Base-by-base conservation (phyloP, 2,329 filamentous ascomycete species). In the Beauveria brongniartii region DNA sequence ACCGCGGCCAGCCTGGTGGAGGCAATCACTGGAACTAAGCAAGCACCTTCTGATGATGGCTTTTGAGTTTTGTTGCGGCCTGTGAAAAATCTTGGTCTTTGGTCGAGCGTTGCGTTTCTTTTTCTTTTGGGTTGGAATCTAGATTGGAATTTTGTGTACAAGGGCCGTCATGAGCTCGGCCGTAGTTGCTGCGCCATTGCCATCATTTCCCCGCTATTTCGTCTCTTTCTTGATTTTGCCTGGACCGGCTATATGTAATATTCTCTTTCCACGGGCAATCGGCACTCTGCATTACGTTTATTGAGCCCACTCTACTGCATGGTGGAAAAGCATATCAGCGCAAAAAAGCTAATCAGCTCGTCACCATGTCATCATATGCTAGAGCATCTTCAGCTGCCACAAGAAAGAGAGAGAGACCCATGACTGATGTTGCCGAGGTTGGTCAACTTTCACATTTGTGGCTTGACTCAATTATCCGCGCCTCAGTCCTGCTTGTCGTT, bases 111-210 rank as follows among this genome's bases (percentile, higher is more conserved):
- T 48, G 30, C 22, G 16, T 50, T 60, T 40, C 26, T 16, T 14
- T 14, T 55, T 30, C 26, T 18, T 26, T 48, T 55, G 51, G 46
- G 18, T 26, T 41, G 58, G 48, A 46, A 61, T 61, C 30, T 55
- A 47, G 43, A 55, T 54, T 48, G 22, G 14, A 22, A 28, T 55
- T 55, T 54, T 48, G 40, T 34, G 30, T 60, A 48, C 24, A 8
- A 4, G 40, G 58, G 28, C 24, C 55, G 43, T 61, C 43, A 61
- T 61, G 58, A 61, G 58, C 51, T 54, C 43, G 58, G 50, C 30
- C 24, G 8, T 54, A 34, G 34, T 41, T 53, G 22, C 26, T 61
- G 26, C 50, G 41, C 53, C 20, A 26, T 51, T 54, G 46, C 40
- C 22, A 46, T 26, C 7, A 55, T 40, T 5, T 43, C 8, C 24